Evolutionary conservation across 345 rosid genomes (phyloP), one percentile per base, ranked within the genome.

Genomic region (Diplotaxis tenuifolia): DNA sequence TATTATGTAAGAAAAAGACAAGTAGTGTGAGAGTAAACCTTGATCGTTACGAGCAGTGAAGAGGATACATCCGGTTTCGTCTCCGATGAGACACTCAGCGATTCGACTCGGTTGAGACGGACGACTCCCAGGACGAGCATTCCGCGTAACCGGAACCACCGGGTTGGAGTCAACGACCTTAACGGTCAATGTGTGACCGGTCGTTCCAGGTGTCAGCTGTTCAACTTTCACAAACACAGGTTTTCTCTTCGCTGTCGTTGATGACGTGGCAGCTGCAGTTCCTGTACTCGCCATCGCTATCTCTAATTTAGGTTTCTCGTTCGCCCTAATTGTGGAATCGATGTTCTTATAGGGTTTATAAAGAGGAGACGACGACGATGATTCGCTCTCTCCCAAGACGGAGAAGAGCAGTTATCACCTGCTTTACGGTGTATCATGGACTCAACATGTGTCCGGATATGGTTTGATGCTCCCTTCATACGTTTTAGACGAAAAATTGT

Each of bases 41-140:
- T 91, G 95, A 4, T 89, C 95, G 72, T 89, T 87, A 23, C 97
- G 90, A 29, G 97, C 97, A n/a, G 97, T 91, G 91, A 91, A 91
- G 74, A 85, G 75, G 70, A 91, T 89, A 71, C 83, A 68, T 25
- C 84, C 97, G 8, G 95, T 87, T 34, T 87, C 89, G 29, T 91
- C 97, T 11, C 97, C 95, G 42, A 91, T 82, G 20, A 91, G 84
- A 75, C 95, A 89, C 83, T 91, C 97, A 14, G 84, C 84, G 52
- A 91, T 89, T 47, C 85, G 86, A 22, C 84, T 55, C 0, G 92
- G 87, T 40, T 84, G 87, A 45, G 80, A 70, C 7, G 93, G 85
- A 19, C 82, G 85, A 55, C 86, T 25, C 27, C 75, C 60, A 4
- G 88, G 85, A 28, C 90, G 93, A 25, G 84, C 74, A 80, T 83